Conservation (phyloP, 2,329 filamentous ascomycete species). For the Fusarium longipes region DNA sequence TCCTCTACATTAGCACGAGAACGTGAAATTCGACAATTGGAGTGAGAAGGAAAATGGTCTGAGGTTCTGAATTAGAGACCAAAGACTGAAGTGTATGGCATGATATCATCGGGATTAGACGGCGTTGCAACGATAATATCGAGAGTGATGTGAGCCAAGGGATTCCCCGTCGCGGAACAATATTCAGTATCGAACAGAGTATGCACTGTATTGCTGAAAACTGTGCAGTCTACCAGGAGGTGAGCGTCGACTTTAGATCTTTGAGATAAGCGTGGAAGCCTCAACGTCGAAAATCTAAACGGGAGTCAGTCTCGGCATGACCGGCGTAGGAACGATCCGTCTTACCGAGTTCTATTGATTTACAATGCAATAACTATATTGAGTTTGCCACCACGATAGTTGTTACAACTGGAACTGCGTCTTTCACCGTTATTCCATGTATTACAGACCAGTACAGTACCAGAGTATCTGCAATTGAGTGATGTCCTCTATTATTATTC, state of each 20-base stretch:
- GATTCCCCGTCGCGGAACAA: not conserved
- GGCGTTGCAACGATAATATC: constrained; percentile 11
- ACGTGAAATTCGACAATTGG: constrained; percentile 22
- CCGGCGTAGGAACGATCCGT: constrained; percentile 19
- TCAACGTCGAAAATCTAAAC: constrained; percentile 2
- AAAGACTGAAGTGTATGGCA: constrained; percentile 11
- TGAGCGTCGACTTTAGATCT: constrained; percentile 16
- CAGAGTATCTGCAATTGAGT: not conserved
- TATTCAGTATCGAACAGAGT: constrained; percentile 9
- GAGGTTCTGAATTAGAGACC: not conserved
- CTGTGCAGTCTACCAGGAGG: not conserved
- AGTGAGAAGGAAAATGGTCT: constrained; percentile 7
- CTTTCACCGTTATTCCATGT: not conserved
- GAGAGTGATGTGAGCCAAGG: constrained; percentile 11
- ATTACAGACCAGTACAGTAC: not conserved
- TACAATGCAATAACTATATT: constrained; percentile 21
- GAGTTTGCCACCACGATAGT: constrained; percentile 26
- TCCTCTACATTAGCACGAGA: not conserved
- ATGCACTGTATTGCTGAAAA: constrained; percentile 4
- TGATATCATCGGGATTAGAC: constrained; percentile 28
- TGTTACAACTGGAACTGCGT: constrained; percentile 6
- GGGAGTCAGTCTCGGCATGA: constrained; percentile 22
- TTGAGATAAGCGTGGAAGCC: constrained; percentile 31
- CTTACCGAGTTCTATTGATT: constrained; percentile 21
- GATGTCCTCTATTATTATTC: constrained; percentile 5